Conservation (phyloP, 176 grass and related monocot species). For the Calamus simplicifolius region DNA sequence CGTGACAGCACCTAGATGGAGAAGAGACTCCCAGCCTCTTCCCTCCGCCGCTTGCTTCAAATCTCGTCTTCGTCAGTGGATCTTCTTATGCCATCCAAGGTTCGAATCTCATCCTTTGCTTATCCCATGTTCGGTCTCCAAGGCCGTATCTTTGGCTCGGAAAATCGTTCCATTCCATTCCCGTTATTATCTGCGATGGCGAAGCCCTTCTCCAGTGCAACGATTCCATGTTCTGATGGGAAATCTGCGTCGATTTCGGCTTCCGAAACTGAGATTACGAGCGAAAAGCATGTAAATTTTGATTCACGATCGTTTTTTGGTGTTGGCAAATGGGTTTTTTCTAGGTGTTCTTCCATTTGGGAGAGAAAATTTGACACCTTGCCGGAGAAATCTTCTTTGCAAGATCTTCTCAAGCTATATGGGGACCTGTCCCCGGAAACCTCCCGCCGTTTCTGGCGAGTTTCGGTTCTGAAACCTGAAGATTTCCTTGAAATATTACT, state of each 20-base stretch:
- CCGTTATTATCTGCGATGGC: too few species aligned
- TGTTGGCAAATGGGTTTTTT: slow-evolving; percentile 39
- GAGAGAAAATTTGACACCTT: slow-evolving; percentile 35
- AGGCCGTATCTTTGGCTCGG: too few species aligned
- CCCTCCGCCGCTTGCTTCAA: too few species aligned
- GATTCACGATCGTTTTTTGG: slow-evolving; percentile 18
- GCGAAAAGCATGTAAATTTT: background rate
- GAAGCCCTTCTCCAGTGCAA: background rate
- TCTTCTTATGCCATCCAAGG: too few species aligned
- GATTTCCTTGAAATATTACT: slow-evolving; percentile 58
- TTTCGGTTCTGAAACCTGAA: slow-evolving; percentile 34
- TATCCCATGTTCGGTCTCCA: too few species aligned
- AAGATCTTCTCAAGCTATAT: slow-evolving; percentile 47
- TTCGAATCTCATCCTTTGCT: too few species aligned
- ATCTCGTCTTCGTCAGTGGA: too few species aligned
- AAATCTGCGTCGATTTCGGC: background rate
- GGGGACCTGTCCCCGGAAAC: slow-evolving; percentile 55
- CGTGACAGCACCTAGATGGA: too few species aligned
- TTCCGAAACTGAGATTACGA: background rate
- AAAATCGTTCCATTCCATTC: too few species aligned
- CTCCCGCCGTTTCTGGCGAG: slow-evolving; percentile 58
- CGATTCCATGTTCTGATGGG: background rate
- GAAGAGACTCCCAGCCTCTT: too few species aligned
- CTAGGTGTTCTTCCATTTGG: slow-evolving; percentile 49
- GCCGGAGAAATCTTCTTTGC: slow-evolving; percentile 31